phyloP scores from a whole-genome alignment of 768 basidiomycete genomes.

The Mycena olivaceomarginata region DNA sequence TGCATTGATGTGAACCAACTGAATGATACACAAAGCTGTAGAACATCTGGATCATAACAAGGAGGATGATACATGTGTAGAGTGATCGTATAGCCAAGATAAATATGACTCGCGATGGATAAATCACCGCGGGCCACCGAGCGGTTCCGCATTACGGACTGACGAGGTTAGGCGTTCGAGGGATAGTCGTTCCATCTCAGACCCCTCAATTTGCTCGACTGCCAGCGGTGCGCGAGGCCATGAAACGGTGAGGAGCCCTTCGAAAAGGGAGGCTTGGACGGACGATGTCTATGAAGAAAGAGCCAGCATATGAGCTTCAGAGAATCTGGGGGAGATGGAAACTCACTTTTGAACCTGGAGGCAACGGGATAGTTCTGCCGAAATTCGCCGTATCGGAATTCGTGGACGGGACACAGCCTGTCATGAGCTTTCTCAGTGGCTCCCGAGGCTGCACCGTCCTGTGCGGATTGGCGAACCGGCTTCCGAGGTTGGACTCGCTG shows the following conservation, averaged over 20 bases:
- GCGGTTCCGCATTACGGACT: constrained; percentile 37
- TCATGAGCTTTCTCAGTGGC: constrained; percentile 11
- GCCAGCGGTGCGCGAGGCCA: constrained; percentile 58
- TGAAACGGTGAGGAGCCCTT: constrained; percentile 65
- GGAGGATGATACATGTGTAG: background rate
- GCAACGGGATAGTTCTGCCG: constrained; percentile 60
- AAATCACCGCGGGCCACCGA: constrained; percentile 16
- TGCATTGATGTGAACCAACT: background rate
- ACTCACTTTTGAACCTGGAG: constrained; percentile 61
- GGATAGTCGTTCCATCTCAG: background rate
- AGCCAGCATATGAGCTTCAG: constrained; percentile 46
- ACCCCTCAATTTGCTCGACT: background rate
- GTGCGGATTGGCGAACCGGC: no score
- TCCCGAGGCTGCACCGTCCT: no score
- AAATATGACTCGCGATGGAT: constrained; percentile 18
- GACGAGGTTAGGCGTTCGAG: constrained; percentile 39
- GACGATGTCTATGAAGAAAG: constrained; percentile 56
- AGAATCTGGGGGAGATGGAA: constrained; percentile 8
- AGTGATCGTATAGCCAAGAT: background rate
- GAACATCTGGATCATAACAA: constrained; percentile 6
- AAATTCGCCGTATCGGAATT: constrained; percentile 68
- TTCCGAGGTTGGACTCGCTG: no score
- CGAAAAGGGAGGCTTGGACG: constrained; percentile 57
- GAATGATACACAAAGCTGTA: background rate
- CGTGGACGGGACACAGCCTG: constrained; percentile 51